These are phyloP conservation scores for Hanseniaspora lachancei DNA, from an alignment of 805 yeast species.

Conservation along the genomic window DNA sequence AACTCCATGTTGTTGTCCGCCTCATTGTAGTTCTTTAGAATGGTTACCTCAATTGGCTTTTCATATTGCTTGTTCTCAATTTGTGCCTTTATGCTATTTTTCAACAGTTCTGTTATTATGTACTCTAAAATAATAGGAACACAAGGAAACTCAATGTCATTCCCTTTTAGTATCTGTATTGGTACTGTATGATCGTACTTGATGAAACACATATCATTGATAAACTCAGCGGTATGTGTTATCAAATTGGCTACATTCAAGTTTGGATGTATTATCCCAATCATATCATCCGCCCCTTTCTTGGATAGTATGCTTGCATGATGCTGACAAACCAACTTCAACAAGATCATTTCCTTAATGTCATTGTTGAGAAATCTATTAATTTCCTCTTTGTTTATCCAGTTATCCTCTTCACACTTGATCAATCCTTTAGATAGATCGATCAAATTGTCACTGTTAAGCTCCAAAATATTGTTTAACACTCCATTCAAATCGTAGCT, in stretches of 20 bases:
- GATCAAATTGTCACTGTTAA: slow-evolving; percentile 77
- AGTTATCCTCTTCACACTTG: slow-evolving; percentile 42
- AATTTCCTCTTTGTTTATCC: slow-evolving; percentile 33
- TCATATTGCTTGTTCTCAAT: slow-evolving; percentile 44
- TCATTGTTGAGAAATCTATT: slow-evolving; percentile 60
- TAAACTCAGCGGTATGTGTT: slow-evolving; percentile 54
- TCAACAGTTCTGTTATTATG: slow-evolving; percentile 70
- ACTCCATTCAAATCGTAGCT: slow-evolving; percentile 19
- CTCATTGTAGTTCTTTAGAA: slow-evolving; percentile 26
- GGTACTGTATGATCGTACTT: slow-evolving; percentile 69
- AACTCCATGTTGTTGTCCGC: slow-evolving; percentile 29
- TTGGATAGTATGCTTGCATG: slow-evolving; percentile 49
- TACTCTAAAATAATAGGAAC: slow-evolving; percentile 82
- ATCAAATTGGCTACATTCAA: slow-evolving; percentile 52
- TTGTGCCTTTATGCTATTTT: slow-evolving; percentile 78
- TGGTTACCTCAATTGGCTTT: slow-evolving; percentile 36
- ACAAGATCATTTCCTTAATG: slow-evolving; percentile 69
- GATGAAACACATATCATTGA: slow-evolving; percentile 68
- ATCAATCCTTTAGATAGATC: slow-evolving; percentile 69
- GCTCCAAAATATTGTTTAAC: slow-evolving; percentile 47
- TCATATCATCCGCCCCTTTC: slow-evolving; percentile 29
- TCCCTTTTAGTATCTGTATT: slow-evolving; percentile 43
- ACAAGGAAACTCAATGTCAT: slow-evolving; percentile 57
- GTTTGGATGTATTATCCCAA: slow-evolving; percentile 56
- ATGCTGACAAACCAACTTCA: slow-evolving; percentile 78